Conservation (phyloP, 768 basidiomycete genomes). For the Leccinum imitatum region DNA sequence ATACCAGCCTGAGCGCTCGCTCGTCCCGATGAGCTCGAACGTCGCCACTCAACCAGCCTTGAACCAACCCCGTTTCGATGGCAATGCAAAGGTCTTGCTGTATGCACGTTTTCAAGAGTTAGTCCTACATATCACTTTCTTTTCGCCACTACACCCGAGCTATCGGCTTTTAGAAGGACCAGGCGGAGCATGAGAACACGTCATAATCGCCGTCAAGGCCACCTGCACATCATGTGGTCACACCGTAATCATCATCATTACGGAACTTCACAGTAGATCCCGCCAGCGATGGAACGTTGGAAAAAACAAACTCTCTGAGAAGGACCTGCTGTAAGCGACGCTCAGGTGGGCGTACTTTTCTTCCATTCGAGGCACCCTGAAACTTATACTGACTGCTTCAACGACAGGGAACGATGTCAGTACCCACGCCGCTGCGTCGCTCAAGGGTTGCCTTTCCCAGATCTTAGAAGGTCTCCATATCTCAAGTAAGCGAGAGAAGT, state of each 20-base stretch:
- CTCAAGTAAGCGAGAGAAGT: slow-evolving; percentile 15
- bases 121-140: background rate
- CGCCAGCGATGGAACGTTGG: background rate
- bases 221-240: background rate
- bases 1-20: background rate
- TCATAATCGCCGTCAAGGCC: slow-evolving; percentile 3
- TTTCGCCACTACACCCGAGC: background rate
- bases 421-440: background rate
- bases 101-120: background rate
- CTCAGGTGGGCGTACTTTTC: background rate
- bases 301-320: background rate
- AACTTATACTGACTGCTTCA: background rate
- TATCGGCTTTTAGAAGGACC: slow-evolving; percentile 1
- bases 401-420: background rate
- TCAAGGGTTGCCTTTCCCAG: background rate
- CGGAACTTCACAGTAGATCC: background rate
- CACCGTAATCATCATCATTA: background rate
- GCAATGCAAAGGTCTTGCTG: background rate
- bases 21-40: background rate
- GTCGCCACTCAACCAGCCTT: background rate
- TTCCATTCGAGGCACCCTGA: background rate
- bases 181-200: slow-evolving; percentile 1
- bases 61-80: background rate
- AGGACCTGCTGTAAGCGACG: background rate
- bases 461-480: background rate